These are phyloP conservation scores for Actinidia chinensis DNA, from an alignment of 179 eudicot genomes.

Conservation along the genomic window DNA sequence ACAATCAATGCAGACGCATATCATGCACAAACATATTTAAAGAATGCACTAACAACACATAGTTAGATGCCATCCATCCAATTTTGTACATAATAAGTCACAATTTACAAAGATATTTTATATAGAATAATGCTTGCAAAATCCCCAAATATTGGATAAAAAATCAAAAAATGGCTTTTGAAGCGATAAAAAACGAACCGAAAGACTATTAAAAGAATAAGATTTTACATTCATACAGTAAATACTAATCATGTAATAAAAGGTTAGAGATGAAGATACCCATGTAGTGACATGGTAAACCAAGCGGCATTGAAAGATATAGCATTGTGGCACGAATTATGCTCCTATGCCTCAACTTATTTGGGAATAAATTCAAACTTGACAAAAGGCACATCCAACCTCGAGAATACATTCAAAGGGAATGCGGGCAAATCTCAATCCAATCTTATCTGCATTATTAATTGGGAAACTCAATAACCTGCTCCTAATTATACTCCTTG, in stretches of 20 bases:
- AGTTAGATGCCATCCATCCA: background rate
- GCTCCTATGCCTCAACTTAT: too few species aligned
- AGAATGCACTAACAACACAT: too few species aligned
- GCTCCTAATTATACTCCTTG: constrained; percentile 98
- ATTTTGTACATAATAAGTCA: background rate
- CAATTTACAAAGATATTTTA: too few species aligned
- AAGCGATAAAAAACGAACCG: background rate
- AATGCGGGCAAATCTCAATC: background rate
- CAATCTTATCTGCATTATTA: background rate
- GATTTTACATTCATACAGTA: background rate
- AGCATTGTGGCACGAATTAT: background rate
- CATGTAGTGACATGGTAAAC: background rate
- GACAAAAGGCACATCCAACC: background rate
- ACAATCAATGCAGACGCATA: too few species aligned
- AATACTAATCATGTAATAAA: background rate
- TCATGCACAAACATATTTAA: too few species aligned
- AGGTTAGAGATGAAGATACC: background rate
- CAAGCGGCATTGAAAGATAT: background rate
- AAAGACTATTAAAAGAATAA: constrained; percentile 1
- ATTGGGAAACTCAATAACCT: constrained; percentile 47
- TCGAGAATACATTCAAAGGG: constrained; percentile 3
- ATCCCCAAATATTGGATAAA: too few species aligned
- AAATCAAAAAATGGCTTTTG: background rate
- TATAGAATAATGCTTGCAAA: too few species aligned
- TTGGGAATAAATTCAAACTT: background rate